These are phyloP conservation scores for Coniochaeta pulveracea DNA, from an alignment of 2,329 filamentous ascomycete species.

Conservation along the genomic window DNA sequence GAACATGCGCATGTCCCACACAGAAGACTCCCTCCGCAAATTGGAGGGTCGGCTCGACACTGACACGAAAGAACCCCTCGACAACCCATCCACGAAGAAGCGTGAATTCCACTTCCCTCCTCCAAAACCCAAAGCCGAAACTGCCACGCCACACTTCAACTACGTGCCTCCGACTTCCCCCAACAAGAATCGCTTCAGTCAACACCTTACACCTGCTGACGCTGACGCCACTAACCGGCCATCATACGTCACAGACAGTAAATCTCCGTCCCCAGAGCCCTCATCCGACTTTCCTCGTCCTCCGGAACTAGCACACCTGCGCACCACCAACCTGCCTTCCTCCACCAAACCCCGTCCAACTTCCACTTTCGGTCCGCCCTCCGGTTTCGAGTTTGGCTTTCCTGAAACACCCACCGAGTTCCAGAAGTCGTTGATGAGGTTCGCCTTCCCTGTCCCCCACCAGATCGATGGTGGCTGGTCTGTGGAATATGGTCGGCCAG, in stretches of 20 bases:
- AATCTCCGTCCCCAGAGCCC: constrained; percentile 3
- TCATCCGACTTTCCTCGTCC: constrained; percentile 19
- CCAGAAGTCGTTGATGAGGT: constrained; percentile 82
- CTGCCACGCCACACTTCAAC: constrained; percentile 44
- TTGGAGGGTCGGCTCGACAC: constrained; percentile 27
- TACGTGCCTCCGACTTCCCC: constrained; percentile 38
- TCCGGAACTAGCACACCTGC: constrained; percentile 46
- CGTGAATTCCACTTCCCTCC: constrained; percentile 49
- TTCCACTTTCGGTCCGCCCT: constrained; percentile 46
- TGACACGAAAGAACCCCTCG: constrained; percentile 22
- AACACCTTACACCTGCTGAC: constrained; percentile 12
- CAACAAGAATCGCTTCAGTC: constrained; percentile 20
- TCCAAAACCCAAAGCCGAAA: constrained; percentile 31
- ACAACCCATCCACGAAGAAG: constrained; percentile 18
- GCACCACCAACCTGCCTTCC: constrained; percentile 25
- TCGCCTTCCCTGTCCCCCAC: constrained; percentile 65
- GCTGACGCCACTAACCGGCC: constrained; percentile 11
- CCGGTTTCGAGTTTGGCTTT: constrained; percentile 70
- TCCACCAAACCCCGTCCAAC: constrained; percentile 29
- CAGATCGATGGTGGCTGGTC: constrained; percentile 73
- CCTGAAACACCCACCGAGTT: constrained; percentile 76
- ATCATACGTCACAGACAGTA: constrained; percentile 9
- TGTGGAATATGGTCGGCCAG: constrained; percentile 83
- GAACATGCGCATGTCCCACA: constrained; percentile 23
- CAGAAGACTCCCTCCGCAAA: constrained; percentile 36